Conservation (phyloP, 495 filamentous ascomycete species). For the Hypoxylon lienhwacheense region DNA sequence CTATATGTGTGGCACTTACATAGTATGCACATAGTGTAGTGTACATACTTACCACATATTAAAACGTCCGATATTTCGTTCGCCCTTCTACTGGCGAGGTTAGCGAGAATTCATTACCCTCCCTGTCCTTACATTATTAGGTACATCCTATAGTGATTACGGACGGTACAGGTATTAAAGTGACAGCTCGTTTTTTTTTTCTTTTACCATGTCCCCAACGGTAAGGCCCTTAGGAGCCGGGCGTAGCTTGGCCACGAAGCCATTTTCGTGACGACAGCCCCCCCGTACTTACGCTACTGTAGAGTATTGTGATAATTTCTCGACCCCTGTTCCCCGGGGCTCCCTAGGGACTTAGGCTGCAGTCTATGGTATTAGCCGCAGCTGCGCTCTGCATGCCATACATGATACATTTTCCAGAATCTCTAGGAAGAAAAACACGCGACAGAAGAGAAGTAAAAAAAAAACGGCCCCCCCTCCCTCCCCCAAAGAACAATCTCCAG, state of each 20-base stretch:
- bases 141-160: constrained; percentile 12
- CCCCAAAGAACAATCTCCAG: constrained; percentile 34
- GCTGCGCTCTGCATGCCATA: constrained; percentile 37
- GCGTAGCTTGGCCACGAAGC: constrained; percentile 24
- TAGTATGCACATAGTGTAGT: too few relatives aligned
- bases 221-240: constrained; percentile 18
- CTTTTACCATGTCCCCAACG: too few relatives aligned
- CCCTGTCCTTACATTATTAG: constrained; percentile 9
- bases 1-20: constrained; percentile 6
- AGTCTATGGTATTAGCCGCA: constrained; percentile 35
- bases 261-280: constrained; percentile 13
- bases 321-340: constrained; percentile 33
- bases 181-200: constrained; percentile 31
- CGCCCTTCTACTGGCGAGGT: constrained; percentile 20
- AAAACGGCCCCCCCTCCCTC: constrained; percentile 17
- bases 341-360: constrained; percentile 31
- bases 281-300: constrained; percentile 12
- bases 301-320: constrained; percentile 18
- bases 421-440: constrained; percentile 24
- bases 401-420: constrained; percentile 34
- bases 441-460: constrained; percentile 32
- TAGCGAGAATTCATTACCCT: constrained; percentile 8
- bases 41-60: too few relatives aligned
- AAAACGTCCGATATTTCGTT: too few relatives aligned
- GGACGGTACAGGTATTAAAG: constrained; percentile 10